Conservation (phyloP, 768 basidiomycete species). For the Lenzites betulinus region DNA sequence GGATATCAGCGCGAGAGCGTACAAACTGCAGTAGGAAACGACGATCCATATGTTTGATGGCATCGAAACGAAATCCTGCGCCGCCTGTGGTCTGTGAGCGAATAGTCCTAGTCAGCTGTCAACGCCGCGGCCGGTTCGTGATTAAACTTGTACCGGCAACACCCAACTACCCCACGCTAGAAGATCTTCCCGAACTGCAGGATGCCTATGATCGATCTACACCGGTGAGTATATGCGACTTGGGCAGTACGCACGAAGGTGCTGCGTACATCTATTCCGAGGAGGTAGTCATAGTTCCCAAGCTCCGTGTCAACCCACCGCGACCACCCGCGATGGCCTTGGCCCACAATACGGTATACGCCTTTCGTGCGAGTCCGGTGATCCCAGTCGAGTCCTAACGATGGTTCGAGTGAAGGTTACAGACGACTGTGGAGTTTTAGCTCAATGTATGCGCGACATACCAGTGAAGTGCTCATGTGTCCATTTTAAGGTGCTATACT, state of each 20-base stretch:
- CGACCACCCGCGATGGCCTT: conserved; percentile 80
- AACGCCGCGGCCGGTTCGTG: not conserved
- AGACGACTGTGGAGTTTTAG: no score
- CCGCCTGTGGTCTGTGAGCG: conserved; percentile 60
- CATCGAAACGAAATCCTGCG: conserved; percentile 83
- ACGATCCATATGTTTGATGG: conserved; percentile 86
- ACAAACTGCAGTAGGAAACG: conserved; percentile 73
- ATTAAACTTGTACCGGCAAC: conserved; percentile 43
- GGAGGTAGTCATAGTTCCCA: conserved; percentile 87
- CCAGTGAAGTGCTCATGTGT: conserved; percentile 80
- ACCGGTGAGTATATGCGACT: not conserved
- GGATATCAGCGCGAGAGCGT: conserved; percentile 24
- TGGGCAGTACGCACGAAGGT: not conserved
- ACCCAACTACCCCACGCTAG: conserved; percentile 81
- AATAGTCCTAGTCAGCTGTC: not conserved
- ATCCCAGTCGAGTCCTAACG: conserved; percentile 79
- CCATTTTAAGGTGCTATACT: conserved; percentile 79
- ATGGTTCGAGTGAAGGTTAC: not conserved
- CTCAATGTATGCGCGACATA: conserved; percentile 25
- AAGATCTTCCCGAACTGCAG: conserved; percentile 75
- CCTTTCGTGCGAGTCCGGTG: conserved; percentile 58
- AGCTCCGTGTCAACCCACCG: conserved; percentile 75
- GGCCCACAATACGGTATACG: conserved; percentile 73
- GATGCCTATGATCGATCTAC: conserved; percentile 59
- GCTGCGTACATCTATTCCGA: conserved; percentile 65